Conservation (phyloP, 129 eudicot genomes). For the Pseudognaphalium luteoalbum region DNA sequence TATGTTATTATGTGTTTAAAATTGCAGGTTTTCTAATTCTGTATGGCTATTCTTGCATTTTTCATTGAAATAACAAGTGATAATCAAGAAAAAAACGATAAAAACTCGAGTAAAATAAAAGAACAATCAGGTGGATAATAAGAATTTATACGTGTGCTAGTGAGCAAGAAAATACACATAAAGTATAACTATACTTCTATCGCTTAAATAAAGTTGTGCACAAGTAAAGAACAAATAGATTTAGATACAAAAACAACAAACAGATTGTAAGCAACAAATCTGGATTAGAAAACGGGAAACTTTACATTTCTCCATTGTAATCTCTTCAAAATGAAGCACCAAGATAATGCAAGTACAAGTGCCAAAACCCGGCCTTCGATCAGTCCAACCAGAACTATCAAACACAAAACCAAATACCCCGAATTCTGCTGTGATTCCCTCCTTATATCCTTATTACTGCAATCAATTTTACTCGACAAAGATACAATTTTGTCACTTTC, state of each 20-base stretch:
- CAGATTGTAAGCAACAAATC: constrained; percentile 25
- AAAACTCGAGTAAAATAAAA: no score
- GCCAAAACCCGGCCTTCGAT: constrained; percentile 62
- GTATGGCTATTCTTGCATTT: not conserved
- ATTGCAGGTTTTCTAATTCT: not conserved
- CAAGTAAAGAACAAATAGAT: constrained; percentile 31
- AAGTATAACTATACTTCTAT: constrained; percentile 27
- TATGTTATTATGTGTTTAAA: not conserved
- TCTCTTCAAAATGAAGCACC: constrained; percentile 59
- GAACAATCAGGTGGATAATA: not conserved
- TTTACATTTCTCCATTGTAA: constrained; percentile 37
- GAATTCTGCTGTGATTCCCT: constrained; percentile 16
- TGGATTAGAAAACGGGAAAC: constrained; percentile 28
- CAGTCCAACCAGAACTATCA: constrained; percentile 66
- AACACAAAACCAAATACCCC: constrained; percentile 39
- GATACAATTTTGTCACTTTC: constrained; percentile 7
- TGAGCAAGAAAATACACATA: not conserved
- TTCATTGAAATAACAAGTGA: not conserved
- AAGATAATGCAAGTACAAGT: constrained; percentile 49
- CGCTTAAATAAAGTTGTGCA: constrained; percentile 27
- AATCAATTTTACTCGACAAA: constrained; percentile 22
- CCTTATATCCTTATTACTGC: constrained; percentile 13
- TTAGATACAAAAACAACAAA: constrained; percentile 29
- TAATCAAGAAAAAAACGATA: not conserved
- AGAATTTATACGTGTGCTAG: not conserved